Conservation (phyloP, 1,284 basidiomycete genomes). For the Bondarzewia mesenterica region DNA sequence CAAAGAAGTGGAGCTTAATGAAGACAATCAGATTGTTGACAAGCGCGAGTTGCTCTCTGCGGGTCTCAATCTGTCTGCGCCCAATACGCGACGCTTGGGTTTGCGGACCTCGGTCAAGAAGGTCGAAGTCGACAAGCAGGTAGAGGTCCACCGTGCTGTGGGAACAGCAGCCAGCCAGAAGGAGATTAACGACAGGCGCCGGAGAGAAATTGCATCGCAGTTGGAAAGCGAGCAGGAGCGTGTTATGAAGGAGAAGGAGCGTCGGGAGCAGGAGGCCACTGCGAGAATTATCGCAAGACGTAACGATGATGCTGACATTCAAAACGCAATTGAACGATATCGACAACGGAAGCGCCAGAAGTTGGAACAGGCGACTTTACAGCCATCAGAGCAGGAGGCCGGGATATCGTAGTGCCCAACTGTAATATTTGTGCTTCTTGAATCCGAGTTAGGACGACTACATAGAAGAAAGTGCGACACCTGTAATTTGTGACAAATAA, state of each 20-base stretch:
- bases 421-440: too few relatives aligned
- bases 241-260: constrained; percentile 46
- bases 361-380: constrained; percentile 49
- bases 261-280: constrained; percentile 48
- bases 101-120: constrained; percentile 26
- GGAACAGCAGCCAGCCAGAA: constrained; percentile 70
- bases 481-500: too few relatives aligned
- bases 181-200: constrained; percentile 77
- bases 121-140: constrained; percentile 24
- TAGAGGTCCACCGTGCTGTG: constrained; percentile 56
- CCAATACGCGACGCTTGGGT: constrained; percentile 63
- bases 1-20: constrained; percentile 91
- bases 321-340: constrained; percentile 70
- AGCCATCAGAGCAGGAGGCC: too few relatives aligned
- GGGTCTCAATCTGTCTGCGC: constrained; percentile 84
- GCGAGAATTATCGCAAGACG: constrained; percentile 52
- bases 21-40: constrained; percentile 96
- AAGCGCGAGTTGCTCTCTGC: constrained; percentile 88
- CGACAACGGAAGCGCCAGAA: constrained; percentile 73
- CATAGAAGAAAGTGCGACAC: too few relatives aligned
- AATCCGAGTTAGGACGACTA: too few relatives aligned
- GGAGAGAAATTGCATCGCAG: constrained; percentile 66
- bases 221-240: constrained; percentile 64
- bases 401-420: too few relatives aligned
- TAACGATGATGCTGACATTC: constrained; percentile 64